Conservation (phyloP, 805 yeast species). For the Candida oleophila region DNA sequence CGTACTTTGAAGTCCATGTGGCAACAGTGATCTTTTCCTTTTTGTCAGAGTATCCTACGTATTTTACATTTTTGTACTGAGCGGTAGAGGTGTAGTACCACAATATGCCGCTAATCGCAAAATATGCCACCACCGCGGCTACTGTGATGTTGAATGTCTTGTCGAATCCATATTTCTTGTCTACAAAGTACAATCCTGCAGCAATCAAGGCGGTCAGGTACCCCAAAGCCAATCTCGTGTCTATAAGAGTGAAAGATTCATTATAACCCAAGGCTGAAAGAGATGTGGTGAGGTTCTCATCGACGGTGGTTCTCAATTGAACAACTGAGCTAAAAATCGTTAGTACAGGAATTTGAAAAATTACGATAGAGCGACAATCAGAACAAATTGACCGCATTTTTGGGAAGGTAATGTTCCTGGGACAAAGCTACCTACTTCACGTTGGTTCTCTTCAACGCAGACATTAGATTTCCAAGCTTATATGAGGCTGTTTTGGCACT, state of each 20-base stretch:
- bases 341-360: too few species aligned
- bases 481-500: too few species aligned
- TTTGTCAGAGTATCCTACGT: slow-evolving; percentile 37
- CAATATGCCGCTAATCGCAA: slow-evolving; percentile 32
- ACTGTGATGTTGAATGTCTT: slow-evolving; percentile 37
- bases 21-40: slow-evolving; percentile 37
- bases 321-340: slow-evolving; percentile 36
- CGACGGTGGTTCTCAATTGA: slow-evolving; percentile 49
- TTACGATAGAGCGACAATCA: background rate
- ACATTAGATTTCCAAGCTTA: too few species aligned
- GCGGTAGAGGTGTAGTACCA: slow-evolving; percentile 29
- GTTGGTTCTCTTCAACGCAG: slow-evolving; percentile 20
- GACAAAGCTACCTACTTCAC: slow-evolving; percentile 28
- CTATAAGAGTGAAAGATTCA: slow-evolving; percentile 46
- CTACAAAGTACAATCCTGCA: slow-evolving; percentile 46
- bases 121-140: slow-evolving; percentile 37
- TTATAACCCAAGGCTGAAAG: slow-evolving; percentile 45
- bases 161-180: slow-evolving; percentile 47
- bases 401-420: too few species aligned
- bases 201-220: slow-evolving; percentile 45
- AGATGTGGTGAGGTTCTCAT: slow-evolving; percentile 45
- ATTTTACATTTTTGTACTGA: slow-evolving; percentile 45
- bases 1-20: slow-evolving; percentile 41
- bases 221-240: slow-evolving; percentile 50
- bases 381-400: background rate